phyloP scores from a whole-genome alignment of 192 early-diverging fungal genomes.

The Phlyctochytrium bullatum region DNA sequence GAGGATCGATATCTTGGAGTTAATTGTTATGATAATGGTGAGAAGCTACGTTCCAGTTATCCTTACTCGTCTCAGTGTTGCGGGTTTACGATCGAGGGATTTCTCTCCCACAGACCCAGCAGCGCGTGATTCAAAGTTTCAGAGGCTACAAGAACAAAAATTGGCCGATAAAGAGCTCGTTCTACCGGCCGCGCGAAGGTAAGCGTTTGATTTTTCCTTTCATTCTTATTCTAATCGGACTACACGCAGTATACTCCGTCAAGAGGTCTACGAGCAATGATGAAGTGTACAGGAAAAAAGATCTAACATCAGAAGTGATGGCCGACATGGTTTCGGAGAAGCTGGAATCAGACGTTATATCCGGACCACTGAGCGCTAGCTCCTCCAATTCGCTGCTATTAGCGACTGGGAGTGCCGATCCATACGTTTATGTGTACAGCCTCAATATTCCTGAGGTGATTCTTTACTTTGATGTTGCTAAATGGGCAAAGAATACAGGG shows the following conservation, averaged over 20 bases:
- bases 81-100: constrained; percentile 89
- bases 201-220: constrained; percentile 17
- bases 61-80: constrained; percentile 54
- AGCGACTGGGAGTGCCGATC: constrained; percentile 80
- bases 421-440: constrained; percentile 76
- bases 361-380: background rate
- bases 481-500: constrained; percentile 21
- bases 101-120: constrained; percentile 66
- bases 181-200: constrained; percentile 71
- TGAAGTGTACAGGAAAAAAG: constrained; percentile 38
- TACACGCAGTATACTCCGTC: background rate
- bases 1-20: constrained; percentile 79
- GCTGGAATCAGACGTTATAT: background rate
- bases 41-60: constrained; percentile 5
- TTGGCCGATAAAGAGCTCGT: constrained; percentile 92
- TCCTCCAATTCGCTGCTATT: constrained; percentile 41
- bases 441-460: constrained; percentile 33
- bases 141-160: constrained; percentile 93
- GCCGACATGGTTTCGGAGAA: background rate
- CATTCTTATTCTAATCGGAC: constrained; percentile 2
- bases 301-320: constrained; percentile 19
- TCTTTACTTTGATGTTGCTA: background rate
- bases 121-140: constrained; percentile 73
- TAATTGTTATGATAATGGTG: constrained; percentile 93
- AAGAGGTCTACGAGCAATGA: constrained; percentile 34